These are phyloP conservation scores for Dioszegia crocea DNA, from an alignment of 768 basidiomycete species.

Conservation along the genomic window DNA sequence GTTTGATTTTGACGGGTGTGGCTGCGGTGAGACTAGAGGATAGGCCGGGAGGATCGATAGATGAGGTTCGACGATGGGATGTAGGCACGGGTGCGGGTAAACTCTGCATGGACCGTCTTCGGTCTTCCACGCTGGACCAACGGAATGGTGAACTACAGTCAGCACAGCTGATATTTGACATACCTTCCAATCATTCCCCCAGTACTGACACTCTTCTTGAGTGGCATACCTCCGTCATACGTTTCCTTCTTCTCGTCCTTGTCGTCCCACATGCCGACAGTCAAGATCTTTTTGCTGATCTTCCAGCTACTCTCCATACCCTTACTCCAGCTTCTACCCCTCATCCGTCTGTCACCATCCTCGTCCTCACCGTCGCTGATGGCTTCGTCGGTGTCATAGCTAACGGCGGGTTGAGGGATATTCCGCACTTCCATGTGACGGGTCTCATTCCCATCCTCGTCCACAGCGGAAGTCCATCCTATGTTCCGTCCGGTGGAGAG, in stretches of 20 bases:
- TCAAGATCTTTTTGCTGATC: slow-evolving; percentile 50
- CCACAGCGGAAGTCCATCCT: slow-evolving; percentile 24
- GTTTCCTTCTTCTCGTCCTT: slow-evolving; percentile 23
- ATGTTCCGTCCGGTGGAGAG: slow-evolving; percentile 44
- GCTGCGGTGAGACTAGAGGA: background rate
- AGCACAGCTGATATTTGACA: slow-evolving; percentile 11
- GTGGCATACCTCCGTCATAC: slow-evolving; percentile 31
- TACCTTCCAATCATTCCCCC: slow-evolving; percentile 47
- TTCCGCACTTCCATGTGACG: slow-evolving; percentile 27
- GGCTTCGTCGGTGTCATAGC: slow-evolving; percentile 18
- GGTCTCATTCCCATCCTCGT: slow-evolving; percentile 24
- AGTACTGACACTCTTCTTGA: slow-evolving; percentile 48
- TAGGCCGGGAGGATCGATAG: slow-evolving; percentile 34
- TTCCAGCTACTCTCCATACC: slow-evolving; percentile 36
- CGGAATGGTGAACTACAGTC: slow-evolving; percentile 40
- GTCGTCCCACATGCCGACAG: slow-evolving; percentile 40
- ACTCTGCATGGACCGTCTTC: slow-evolving; percentile 35
- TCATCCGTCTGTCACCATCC: slow-evolving; percentile 16
- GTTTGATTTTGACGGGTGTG: slow-evolving; percentile 45
- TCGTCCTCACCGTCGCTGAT: slow-evolving; percentile 9
- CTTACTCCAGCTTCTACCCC: slow-evolving; percentile 44
- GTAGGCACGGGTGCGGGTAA: slow-evolving; percentile 9
- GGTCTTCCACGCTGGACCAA: slow-evolving; percentile 35
- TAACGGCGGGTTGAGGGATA: slow-evolving; percentile 14
- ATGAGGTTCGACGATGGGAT: slow-evolving; percentile 37